These are phyloP conservation scores for Cytospora piceicola DNA, from an alignment of 2,329 filamentous ascomycete species.

Conservation along the genomic window DNA sequence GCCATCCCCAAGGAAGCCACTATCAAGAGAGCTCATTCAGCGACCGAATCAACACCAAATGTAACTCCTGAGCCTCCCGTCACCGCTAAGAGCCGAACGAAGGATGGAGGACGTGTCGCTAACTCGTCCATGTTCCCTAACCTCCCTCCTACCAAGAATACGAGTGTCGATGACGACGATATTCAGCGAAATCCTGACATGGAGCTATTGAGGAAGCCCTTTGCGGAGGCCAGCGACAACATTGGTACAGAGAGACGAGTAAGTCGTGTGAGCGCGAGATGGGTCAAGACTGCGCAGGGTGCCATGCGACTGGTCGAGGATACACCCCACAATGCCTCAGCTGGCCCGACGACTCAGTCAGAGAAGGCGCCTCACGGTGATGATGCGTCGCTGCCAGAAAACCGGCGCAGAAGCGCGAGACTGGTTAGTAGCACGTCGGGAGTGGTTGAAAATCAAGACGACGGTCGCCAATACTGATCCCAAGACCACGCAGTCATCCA, in stretches of 20 bases:
- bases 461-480: neutral
- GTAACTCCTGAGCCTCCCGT: fast-evolving
- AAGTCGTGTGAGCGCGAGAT: neutral
- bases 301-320: neutral
- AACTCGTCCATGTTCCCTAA: neutral
- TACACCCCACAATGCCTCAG: neutral
- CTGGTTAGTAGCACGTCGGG: neutral
- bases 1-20: neutral
- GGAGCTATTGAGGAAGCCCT: neutral
- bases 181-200: neutral
- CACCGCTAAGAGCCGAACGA: neutral
- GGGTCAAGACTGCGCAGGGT: neutral
- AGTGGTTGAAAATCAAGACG: fast-evolving
- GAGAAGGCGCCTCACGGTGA: neutral
- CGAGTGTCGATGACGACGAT: neutral
- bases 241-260: neutral
- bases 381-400: neutral
- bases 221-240: neutral
- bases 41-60: neutral
- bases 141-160: neutral
- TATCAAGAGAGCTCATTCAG: neutral
- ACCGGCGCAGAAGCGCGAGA: slow-evolving; percentile 11
- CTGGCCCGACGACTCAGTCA: neutral
- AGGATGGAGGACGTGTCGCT: neutral
- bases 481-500: too few species aligned